Evolutionary conservation across 306 rosid species (phyloP), one percentile per base, ranked within the genome.

Genomic region (Erythrophleum fordii): DNA sequence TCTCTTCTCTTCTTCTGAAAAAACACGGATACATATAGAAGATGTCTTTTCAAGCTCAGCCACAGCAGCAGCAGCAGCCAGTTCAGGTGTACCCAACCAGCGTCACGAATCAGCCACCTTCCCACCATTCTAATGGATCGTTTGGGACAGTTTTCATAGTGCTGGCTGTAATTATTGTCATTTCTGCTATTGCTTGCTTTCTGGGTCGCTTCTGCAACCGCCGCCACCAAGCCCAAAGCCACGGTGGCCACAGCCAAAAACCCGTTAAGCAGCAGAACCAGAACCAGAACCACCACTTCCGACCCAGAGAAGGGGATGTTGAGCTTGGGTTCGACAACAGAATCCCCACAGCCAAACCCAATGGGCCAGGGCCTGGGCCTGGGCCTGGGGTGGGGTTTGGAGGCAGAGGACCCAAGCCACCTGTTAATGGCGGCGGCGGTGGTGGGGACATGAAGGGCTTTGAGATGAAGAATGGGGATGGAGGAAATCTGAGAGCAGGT

Each of bases 91-190:
- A 95, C 69, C 99, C 99, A 2, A 61, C 80, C 79, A 86, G 82
- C 14, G 81, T 79, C 28, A 84, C 90, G 20, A 82, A 82, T 10
- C 89, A 85, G 26, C 83, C 87, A 6, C 45, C 88, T 22, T 17
- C 87, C 8, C 94, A 93, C 79, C 97, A 91, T 66, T 93, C 99
- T 49, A 83, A 89, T 67, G 98, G 97, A 20, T 87, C 92, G 0
- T 95, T 91, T n/a, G 99, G 97, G 59, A 48, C 96, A 2, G 99
- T 93, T 83, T 93, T 95, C 85, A 86, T 95, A 28, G 97, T 95
- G 10, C 85, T 95, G 10, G 93, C 96, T 22, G 88, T 93, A 11
- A 90, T 95, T 17, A 62, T 90, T 0, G 97, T 89, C 3, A 53
- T 95, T 39, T 93, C 99, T 1, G 85, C 84, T 4, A 39, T 91